Base-by-base conservation (phyloP, 2,329 filamentous ascomycete species). In the Ampelomyces quisqualis region DNA sequence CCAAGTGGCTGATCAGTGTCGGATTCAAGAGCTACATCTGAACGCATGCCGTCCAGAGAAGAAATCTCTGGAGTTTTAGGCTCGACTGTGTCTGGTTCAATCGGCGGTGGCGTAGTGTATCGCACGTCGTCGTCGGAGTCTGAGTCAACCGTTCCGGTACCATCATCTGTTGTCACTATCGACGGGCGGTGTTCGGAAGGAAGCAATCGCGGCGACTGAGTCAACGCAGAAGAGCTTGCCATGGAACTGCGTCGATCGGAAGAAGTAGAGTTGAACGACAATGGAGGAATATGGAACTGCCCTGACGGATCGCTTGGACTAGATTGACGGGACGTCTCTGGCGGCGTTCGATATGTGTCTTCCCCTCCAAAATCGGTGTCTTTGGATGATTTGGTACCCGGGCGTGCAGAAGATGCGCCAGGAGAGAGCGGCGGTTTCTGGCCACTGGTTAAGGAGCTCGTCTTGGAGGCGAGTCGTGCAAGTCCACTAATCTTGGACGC, bases 311-410 rank as follows among this genome's bases (percentile, higher is more conserved):
- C 47, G 13, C 56, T 63, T 1, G 65, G 66, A 36, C 66, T 69
- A 4, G 64, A 65, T 37, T 68, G 62, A 10, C 53, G 59, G 32
- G 66, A 65, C 14, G 63, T 67, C 36, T 74, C 70, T n/a, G 72
- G 69, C 10, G 72, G 72, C 11, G 73, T 75, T 38, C 65, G 69
- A 58, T 73, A 75, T 8, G 66, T 55, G 28, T 73, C 71, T 8
- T 68, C 64, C 10, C 50, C 58, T n/a, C 51, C 56, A 27, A 68
- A 65, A 15, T 69, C 63, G 8, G 64, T 67, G 19, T 69, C 65
- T 31, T 55, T 45, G 8, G 67, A 66, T 9, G 66, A 68, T 35
- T 65, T 65, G 4, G 65, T 68, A 2, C 60, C 64, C 18, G 65
- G 65, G 5, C 65, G 56, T 5, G 44, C 54, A 7, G 58, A 56